phyloP scores from a whole-genome alignment of 2,329 filamentous ascomycete genomes.

The Thielaviopsis punctulata region DNA sequence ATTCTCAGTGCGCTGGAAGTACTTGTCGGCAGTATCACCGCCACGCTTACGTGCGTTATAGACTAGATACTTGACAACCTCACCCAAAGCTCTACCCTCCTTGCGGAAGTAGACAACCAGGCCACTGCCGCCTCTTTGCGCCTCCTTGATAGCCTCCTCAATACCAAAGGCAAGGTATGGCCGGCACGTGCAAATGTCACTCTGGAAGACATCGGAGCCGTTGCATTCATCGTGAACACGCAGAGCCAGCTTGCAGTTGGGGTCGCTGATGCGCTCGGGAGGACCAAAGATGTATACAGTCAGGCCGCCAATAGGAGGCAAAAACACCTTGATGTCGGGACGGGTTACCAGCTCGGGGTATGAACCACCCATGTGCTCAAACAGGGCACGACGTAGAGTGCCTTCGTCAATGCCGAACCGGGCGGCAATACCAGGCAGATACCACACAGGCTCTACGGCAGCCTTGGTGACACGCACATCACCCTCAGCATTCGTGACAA shows the following conservation, averaged over 20 bases:
- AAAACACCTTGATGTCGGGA: slow-evolving; percentile 83
- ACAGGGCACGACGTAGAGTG: slow-evolving; percentile 67
- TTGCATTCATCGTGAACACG: slow-evolving; percentile 78
- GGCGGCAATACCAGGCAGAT: slow-evolving; percentile 72
- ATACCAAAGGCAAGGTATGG: slow-evolving; percentile 96
- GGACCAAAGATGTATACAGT: slow-evolving; percentile 97
- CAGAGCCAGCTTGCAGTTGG: slow-evolving; percentile 61
- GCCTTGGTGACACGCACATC: slow-evolving; percentile 93
- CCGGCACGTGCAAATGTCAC: slow-evolving; percentile 91
- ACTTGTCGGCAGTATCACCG: slow-evolving; percentile 68
- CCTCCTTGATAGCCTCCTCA: slow-evolving; percentile 92
- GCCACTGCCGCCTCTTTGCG: slow-evolving; percentile 80
- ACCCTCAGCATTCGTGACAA: slow-evolving; percentile 70
- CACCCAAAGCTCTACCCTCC: slow-evolving; percentile 82
- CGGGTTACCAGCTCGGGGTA: slow-evolving; percentile 95
- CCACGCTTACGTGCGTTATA: slow-evolving; percentile 72
- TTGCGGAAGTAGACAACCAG: slow-evolving; percentile 99
- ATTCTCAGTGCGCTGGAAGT: slow-evolving; percentile 95
- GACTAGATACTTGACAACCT: slow-evolving; percentile 80
- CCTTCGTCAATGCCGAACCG: slow-evolving; percentile 91
- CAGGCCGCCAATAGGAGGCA: slow-evolving; percentile 83
- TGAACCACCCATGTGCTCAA: slow-evolving; percentile 89
- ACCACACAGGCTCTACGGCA: slow-evolving; percentile 89
- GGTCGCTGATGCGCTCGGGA: slow-evolving; percentile 81
- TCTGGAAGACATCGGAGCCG: slow-evolving; percentile 92